Base-by-base conservation (phyloP, 805 yeast species). In the Kodamaea fukazawae region DNA sequence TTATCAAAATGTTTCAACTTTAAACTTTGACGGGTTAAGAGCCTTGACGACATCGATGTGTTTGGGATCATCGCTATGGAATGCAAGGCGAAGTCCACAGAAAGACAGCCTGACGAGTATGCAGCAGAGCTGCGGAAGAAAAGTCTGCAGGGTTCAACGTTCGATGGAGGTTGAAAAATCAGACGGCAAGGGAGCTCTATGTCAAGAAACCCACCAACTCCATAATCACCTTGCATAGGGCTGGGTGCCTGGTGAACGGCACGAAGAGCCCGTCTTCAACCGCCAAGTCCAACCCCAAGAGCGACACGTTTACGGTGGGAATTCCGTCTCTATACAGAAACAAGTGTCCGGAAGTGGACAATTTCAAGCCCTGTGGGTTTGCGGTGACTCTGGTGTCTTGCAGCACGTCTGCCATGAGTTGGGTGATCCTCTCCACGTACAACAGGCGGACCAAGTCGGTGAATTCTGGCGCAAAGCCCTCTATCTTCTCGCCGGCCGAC, bases 281-380 rank as follows among this genome's bases (percentile, higher is more conserved):
- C 5, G 5, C 15, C 30, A 5, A 20, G 4, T 2, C 22, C 33
- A 7, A 12, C 35, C 10, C 29, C 42, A 10, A 42, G 6, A 9
- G 28, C 6, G 39, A 22, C 1, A 57, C 32, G 37, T 53, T 54
- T 1, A 61, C 39, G 2, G 39, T 32, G 7, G 58, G 49, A 4
- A 14, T 32, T 2, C 20, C 14, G 15, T 32, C 42, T 4, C 38
- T 34, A 33, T 54, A 36, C 1, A 30, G 29, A 2, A 54, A 17
- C 2, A 43, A 22, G 4, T 40, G 37, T 2, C 59, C 59, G 7
- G 32, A 36, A 25, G 17, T 36, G 12, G 36, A 22, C 12, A 34
- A 45, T 16, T 18, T 41, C 43, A 38, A 32, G 3, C 49, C 49
- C 17, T 20, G 31, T 4, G 8, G 23, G 23, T 20, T 20, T 20